A percentile compares a stretch with the other conserved stretches of the same genome.
Conservation (phyloP, 306 rosid genomes). For the Luffa aegyptiaca region DNA sequence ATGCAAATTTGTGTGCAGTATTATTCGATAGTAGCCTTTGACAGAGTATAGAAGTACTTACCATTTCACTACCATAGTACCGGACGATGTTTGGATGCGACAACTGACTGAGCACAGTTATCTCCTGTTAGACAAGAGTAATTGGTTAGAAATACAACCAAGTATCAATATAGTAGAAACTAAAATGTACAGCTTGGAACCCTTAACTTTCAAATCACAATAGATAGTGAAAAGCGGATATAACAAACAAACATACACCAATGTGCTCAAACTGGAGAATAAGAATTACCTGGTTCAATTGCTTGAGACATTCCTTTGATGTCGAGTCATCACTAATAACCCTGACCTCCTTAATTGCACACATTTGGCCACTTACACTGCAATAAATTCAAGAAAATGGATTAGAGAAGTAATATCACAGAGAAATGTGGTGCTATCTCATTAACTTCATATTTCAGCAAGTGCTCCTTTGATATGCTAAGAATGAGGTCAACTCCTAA, state of each 20-base stretch:
- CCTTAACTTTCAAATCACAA: not conserved
- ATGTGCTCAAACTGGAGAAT: not conserved
- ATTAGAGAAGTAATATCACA: slow-evolving; percentile 20
- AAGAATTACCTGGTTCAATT: slow-evolving; percentile 67
- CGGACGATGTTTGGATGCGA: slow-evolving; percentile 88
- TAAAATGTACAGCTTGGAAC: not conserved
- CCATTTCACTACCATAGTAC: slow-evolving; percentile 94
- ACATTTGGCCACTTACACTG: slow-evolving; percentile 97
- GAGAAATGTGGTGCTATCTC: not conserved
- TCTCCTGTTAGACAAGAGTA: slow-evolving; percentile 58
- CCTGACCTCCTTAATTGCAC: slow-evolving; percentile 95
- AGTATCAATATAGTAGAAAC: not conserved
- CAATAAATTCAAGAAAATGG: slow-evolving; percentile 23
- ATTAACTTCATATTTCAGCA: not conserved
- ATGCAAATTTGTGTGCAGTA: not conserved
- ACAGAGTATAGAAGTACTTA: slow-evolving; percentile 21
- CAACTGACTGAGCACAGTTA: slow-evolving; percentile 73
- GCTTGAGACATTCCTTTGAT: slow-evolving; percentile 87
- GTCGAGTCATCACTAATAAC: slow-evolving; percentile 69
- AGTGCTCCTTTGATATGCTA: not conserved
- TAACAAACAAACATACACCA: not conserved
- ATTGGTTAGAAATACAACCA: not conserved
- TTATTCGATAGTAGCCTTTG: not conserved
- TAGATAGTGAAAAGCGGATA: not conserved
- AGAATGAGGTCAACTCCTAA: not conserved